These are phyloP conservation scores for Stagonosporopsis cucurbitacearum DNA, from an alignment of 2,329 filamentous ascomycete genomes.

Conservation along the genomic window DNA sequence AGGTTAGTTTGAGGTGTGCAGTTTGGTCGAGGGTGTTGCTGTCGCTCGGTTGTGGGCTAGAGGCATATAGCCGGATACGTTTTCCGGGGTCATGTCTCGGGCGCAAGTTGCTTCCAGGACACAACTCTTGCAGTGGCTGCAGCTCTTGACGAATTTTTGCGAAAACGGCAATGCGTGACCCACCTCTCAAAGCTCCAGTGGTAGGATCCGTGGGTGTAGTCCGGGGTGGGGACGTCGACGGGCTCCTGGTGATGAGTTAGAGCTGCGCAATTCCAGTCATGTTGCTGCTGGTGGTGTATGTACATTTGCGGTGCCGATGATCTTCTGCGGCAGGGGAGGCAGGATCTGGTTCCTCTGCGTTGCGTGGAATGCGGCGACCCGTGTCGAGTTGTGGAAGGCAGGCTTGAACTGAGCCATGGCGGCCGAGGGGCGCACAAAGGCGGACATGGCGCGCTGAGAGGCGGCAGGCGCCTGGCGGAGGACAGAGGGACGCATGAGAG, in stretches of 20 bases:
- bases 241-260: slow-evolving; percentile 61
- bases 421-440: slow-evolving; percentile 46
- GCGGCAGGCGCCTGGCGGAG: slow-evolving; percentile 56
- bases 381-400: slow-evolving; percentile 50
- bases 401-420: slow-evolving; percentile 47
- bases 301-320: slow-evolving; percentile 70
- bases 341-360: slow-evolving; percentile 77
- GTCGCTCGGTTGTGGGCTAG: background rate
- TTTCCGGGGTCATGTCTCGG: background rate
- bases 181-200: slow-evolving; percentile 95
- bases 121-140: background rate
- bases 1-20: background rate
- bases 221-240: slow-evolving; percentile 72
- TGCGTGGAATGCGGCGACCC: slow-evolving; percentile 85
- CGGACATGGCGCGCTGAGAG: slow-evolving; percentile 54
- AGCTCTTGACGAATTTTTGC: background rate
- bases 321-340: slow-evolving; percentile 84
- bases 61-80: slow-evolving; percentile 2
- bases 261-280: background rate
- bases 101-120: background rate
- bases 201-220: slow-evolving; percentile 88
- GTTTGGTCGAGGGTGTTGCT: background rate
- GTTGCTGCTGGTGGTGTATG: background rate
- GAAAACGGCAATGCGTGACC: slow-evolving; percentile 1
- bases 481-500: slow-evolving; percentile 58